phyloP scores from a whole-genome alignment of 2,329 filamentous ascomycete genomes.

The Passalora sequoiae region DNA sequence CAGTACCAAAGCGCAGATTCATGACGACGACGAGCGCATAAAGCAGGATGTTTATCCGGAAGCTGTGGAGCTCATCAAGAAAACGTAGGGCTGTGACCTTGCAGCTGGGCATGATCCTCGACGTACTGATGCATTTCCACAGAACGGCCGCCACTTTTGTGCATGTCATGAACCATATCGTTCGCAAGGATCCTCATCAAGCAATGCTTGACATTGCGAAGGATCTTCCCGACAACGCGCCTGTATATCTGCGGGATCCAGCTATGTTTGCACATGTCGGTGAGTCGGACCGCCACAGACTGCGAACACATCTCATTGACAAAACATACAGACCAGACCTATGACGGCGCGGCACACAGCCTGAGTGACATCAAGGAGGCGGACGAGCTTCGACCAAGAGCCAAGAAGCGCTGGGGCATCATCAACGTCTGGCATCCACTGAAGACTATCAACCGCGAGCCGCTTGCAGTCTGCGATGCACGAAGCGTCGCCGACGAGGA shows the following conservation, averaged over 20 bases:
- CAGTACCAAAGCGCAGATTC: neutral
- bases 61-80: conserved; percentile 1
- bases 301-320: neutral
- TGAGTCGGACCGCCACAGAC: neutral
- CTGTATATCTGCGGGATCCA: neutral
- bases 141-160: conserved; percentile 8
- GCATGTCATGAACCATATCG: conserved; percentile 1
- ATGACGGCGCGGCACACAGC: conserved; percentile 7
- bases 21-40: conserved; percentile 3
- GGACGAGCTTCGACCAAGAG: neutral
- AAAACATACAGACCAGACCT: conserved; percentile 9
- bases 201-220: conserved; percentile 1
- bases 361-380: neutral
- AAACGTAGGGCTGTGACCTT: conserved; percentile 1
- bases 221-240: conserved; percentile 2
- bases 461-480: conserved; percentile 14
- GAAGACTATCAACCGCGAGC: conserved; percentile 12
- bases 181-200: neutral
- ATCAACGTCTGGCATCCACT: conserved; percentile 21
- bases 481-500: conserved; percentile 9
- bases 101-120: neutral
- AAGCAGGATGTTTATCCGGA: conserved; percentile 1
- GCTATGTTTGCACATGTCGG: conserved; percentile 10
- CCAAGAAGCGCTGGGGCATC: conserved; percentile 11
- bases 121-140: neutral